Conservation (phyloP, 345 rosid species). For the Crucihimalaya himalaica region DNA sequence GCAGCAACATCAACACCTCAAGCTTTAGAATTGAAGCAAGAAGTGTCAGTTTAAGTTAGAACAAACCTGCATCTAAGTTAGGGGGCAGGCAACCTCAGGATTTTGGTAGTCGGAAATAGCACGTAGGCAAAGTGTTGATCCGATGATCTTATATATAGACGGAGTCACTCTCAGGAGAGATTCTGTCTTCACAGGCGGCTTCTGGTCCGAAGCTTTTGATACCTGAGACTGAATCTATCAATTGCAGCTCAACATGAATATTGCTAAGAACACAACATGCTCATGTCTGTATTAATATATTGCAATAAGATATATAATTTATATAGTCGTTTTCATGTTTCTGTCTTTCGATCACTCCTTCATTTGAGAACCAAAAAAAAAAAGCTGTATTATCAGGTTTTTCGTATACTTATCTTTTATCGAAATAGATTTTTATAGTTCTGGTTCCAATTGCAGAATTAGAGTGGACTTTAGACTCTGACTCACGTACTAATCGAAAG, state of each 20-base stretch:
- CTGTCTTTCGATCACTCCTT: not conserved
- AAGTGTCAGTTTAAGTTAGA: conserved; percentile 37
- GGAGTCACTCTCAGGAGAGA: conserved; percentile 11
- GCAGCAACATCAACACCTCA: conserved; percentile 34
- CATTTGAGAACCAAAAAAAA: not conserved
- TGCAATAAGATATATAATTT: not conserved
- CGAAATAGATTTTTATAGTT: not conserved
- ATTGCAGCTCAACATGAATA: conserved; percentile 24
- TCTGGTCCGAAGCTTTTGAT: conserved; percentile 26
- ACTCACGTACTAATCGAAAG: no score
- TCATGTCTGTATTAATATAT: conserved; percentile 27
- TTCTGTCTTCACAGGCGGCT: conserved; percentile 18
- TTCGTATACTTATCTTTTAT: not conserved
- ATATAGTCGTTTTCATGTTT: conserved; percentile 5
- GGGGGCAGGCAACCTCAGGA: conserved; percentile 35
- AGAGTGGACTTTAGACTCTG: not conserved
- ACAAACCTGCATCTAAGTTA: conserved; percentile 3
- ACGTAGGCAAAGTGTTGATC: conserved; percentile 21
- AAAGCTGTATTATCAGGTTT: conserved; percentile 4
- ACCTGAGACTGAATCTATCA: conserved; percentile 28
- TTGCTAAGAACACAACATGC: conserved; percentile 28
- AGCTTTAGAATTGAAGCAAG: conserved; percentile 42
- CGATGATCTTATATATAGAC: conserved; percentile 28
- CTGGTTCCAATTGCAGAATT: not conserved
- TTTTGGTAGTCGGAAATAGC: conserved; percentile 32